These are phyloP conservation scores for Eimeria zaria DNA, from an alignment of 169 alveolate genomes.

Conservation along the genomic window DNA sequence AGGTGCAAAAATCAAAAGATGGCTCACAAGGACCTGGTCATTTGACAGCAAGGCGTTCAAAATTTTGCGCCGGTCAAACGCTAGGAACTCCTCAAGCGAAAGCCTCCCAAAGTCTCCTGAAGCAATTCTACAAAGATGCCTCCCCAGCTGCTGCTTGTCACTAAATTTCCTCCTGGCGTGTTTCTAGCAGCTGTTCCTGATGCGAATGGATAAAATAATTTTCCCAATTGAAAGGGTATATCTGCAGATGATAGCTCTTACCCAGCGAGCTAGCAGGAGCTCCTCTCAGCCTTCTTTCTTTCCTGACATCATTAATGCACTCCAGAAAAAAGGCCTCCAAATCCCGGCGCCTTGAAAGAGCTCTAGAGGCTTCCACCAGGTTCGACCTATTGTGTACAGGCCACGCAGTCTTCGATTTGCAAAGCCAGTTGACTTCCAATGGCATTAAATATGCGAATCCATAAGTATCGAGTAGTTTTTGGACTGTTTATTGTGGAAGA, in stretches of 20 bases:
- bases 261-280: constrained; percentile 26
- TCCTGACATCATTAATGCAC: constrained; percentile 50
- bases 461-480: background rate
- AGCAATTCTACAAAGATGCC: background rate
- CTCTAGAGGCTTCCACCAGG: constrained; percentile 51
- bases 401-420: background rate
- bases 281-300: constrained; percentile 42
- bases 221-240: background rate
- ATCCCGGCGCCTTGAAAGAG: constrained; percentile 47
- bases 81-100: constrained; percentile 57
- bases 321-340: constrained; percentile 39
- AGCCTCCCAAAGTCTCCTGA: constrained; percentile 33
- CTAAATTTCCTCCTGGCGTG: background rate
- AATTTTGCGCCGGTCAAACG: constrained; percentile 60
- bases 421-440: background rate
- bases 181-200: background rate
- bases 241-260: background rate
- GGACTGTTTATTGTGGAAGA: background rate
- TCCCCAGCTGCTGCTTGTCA: background rate
- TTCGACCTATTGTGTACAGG: constrained; percentile 17
- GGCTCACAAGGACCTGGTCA: constrained; percentile 60
- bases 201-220: background rate
- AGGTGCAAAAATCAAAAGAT: background rate
- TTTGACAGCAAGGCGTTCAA: constrained; percentile 26
- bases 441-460: background rate